Conservation (phyloP, 2,329 filamentous ascomycete species). For the Aureobasidium sp. region DNA sequence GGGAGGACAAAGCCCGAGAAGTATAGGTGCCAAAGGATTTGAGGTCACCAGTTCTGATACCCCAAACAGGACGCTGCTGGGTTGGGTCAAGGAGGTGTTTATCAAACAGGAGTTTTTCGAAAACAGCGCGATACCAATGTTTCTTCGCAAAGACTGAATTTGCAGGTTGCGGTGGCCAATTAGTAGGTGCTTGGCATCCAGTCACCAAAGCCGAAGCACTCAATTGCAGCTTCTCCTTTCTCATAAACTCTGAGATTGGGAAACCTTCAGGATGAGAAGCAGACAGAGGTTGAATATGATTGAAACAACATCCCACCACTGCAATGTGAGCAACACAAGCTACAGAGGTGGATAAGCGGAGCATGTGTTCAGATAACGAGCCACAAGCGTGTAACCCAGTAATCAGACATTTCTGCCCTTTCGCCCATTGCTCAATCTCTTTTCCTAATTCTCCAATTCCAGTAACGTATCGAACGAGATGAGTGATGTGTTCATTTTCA, state of each 20-base stretch:
- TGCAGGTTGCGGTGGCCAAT: constrained; percentile 14
- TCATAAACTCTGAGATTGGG: constrained; percentile 14
- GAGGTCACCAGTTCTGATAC: constrained; percentile 13
- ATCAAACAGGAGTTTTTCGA: constrained; percentile 13
- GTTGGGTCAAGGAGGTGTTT: background rate
- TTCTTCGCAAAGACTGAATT: constrained; percentile 12
- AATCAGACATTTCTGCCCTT: constrained; percentile 9
- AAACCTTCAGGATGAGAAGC: constrained; percentile 7
- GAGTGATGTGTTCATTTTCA: constrained; percentile 12
- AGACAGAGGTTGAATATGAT: constrained; percentile 11
- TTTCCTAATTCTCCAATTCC: background rate
- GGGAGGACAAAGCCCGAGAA: constrained; percentile 5
- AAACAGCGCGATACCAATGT: constrained; percentile 12
- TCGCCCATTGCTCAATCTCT: constrained; percentile 10
- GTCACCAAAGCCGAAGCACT: constrained; percentile 14
- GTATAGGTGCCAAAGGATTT: constrained; percentile 2
- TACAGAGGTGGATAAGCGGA: constrained; percentile 6
- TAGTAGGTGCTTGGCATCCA: constrained; percentile 15
- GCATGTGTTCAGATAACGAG: constrained; percentile 14
- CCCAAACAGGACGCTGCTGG: constrained; percentile 11
- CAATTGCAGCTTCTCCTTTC: constrained; percentile 4
- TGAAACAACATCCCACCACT: constrained; percentile 14
- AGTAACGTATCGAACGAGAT: constrained; percentile 11
- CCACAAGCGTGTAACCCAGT: constrained; percentile 14
- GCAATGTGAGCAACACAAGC: constrained; percentile 7